A percentile compares a stretch with the other conserved stretches of the same genome.
Evolutionary conservation across 768 basidiomycete genomes (phyloP).

Genomic region (Pulveroboletus sp.): DNA sequence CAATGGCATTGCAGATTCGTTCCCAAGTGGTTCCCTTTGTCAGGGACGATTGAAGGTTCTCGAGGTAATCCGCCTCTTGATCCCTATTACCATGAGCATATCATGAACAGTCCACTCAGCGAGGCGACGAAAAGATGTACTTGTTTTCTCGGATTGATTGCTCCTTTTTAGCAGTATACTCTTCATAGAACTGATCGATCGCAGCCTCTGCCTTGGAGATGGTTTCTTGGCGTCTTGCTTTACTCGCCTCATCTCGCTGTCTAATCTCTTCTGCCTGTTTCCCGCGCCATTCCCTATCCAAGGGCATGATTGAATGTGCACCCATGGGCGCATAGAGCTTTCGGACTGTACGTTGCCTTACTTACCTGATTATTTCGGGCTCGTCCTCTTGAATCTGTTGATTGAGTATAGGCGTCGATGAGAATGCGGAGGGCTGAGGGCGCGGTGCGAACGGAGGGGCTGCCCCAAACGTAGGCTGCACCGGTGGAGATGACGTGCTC

Average conservation of each 20-base stretch:
- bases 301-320: neutral
- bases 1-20: slow-evolving; percentile 80
- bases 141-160: slow-evolving; percentile 92
- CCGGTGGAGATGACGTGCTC: slow-evolving; percentile 31
- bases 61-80: slow-evolving; percentile 76
- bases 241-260: slow-evolving; percentile 76
- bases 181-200: slow-evolving; percentile 88
- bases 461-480: slow-evolving; percentile 44
- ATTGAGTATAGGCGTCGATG: slow-evolving; percentile 69
- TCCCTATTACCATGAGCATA: slow-evolving; percentile 50
- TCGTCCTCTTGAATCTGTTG: slow-evolving; percentile 72
- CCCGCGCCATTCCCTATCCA: slow-evolving; percentile 78
- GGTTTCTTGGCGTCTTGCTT: slow-evolving; percentile 73
- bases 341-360: neutral
- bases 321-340: too few relatives aligned
- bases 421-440: slow-evolving; percentile 65
- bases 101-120: neutral
- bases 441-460: slow-evolving; percentile 65
- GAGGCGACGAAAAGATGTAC: slow-evolving; percentile 35
- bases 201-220: slow-evolving; percentile 78
- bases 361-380: slow-evolving; percentile 80
- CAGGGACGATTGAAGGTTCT: slow-evolving; percentile 66
- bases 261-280: slow-evolving; percentile 81
- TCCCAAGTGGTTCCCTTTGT: slow-evolving; percentile 94
- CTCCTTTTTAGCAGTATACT: slow-evolving; percentile 85